Conservation (phyloP, 1,139 yeast species). For the Barnettozyma hawaiiensis region DNA sequence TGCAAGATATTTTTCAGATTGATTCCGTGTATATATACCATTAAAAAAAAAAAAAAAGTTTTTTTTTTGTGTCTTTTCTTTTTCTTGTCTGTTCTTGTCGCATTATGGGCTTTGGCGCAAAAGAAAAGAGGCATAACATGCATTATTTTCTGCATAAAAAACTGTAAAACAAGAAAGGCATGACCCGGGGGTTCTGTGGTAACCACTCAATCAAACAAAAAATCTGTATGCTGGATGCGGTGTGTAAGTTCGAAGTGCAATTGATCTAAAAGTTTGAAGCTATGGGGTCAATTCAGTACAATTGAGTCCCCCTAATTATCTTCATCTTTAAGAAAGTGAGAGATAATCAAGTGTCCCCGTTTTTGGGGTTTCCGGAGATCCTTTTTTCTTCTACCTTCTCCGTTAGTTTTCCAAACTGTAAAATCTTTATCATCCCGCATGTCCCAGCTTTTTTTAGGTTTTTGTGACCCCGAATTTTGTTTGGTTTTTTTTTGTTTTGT, state of each 20-base stretch:
- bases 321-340: not conserved
- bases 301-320: not conserved
- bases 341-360: not conserved
- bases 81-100: slow-evolving; percentile 7
- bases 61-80: slow-evolving; percentile 3
- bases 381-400: not conserved
- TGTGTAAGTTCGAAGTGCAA: not conserved
- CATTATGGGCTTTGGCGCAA: slow-evolving; percentile 6
- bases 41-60: slow-evolving; percentile 4
- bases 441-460: not conserved
- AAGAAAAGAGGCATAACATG: slow-evolving; percentile 1
- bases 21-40: not conserved
- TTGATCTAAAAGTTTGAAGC: not conserved
- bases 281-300: not conserved
- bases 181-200: not conserved
- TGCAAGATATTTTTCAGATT: not conserved
- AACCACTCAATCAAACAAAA: not conserved
- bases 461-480: too few relatives aligned
- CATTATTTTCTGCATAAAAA: not conserved
- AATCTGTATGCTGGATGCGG: too few relatives aligned
- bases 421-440: slow-evolving; percentile 6
- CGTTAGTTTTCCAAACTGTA: slow-evolving; percentile 1
- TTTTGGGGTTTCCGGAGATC: not conserved
- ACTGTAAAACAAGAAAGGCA: slow-evolving; percentile 1
- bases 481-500: not conserved